Evolutionary conservation across 352 stramenopile genomes (phyloP).

Genomic region (Phytophthora foliorum): DNA sequence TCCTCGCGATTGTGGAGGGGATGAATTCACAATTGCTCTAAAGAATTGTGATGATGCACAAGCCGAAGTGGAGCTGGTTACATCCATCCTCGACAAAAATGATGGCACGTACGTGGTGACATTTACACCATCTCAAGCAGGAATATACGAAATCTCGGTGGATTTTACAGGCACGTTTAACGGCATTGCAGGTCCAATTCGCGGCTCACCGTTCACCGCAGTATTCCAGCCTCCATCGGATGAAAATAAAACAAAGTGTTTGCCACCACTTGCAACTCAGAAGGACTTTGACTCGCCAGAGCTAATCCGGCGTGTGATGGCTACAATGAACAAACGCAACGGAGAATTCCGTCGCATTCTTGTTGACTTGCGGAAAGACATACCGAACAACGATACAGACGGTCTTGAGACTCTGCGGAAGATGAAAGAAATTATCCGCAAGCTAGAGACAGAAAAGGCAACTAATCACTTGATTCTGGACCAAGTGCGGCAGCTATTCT

Average conservation of each 20-base stretch:
- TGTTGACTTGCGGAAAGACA: constrained; percentile 86
- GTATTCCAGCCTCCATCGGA: constrained; percentile 53
- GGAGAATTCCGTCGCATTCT: constrained; percentile 84
- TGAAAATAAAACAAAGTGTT: constrained; percentile 81
- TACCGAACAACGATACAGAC: constrained; percentile 80
- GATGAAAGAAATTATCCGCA: constrained; percentile 87
- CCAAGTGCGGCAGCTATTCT: constrained; percentile 81
- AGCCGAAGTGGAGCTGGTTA: constrained; percentile 54
- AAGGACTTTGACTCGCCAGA: constrained; percentile 85
- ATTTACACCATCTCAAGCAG: constrained; percentile 83
- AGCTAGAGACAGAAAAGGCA: constrained; percentile 76
- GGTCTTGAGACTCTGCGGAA: constrained; percentile 84
- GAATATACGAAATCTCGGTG: constrained; percentile 91
- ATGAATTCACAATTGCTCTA: constrained; percentile 93
- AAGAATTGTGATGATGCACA: constrained; percentile 53
- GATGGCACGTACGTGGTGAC: constrained; percentile 96
- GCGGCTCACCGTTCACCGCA: constrained; percentile 92
- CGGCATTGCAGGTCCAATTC: constrained; percentile 93
- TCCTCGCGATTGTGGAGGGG: constrained; percentile 94
- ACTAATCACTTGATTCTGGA: constrained; percentile 81
- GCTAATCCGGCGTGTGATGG: constrained; percentile 77
- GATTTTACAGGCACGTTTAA: constrained; percentile 95
- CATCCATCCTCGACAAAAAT: constrained; percentile 86
- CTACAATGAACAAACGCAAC: constrained; percentile 88
- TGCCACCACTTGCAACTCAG: constrained; percentile 69